Base-by-base conservation (phyloP, 305 asterid species). In the Fraxinus albicans region DNA sequence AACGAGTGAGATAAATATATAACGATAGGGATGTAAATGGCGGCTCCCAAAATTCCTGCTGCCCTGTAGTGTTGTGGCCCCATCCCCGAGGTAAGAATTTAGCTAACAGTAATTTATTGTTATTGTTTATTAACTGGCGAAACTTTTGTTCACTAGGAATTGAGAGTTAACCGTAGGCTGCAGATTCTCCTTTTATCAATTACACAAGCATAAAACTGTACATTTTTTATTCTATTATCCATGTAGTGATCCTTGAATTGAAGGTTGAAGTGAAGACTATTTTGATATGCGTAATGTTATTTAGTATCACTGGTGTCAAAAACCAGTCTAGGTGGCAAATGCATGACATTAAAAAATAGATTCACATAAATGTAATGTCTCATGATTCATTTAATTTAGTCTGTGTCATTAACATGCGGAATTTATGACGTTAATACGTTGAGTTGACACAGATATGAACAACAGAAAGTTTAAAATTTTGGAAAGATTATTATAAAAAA, bases 21-120 rank as follows among this genome's bases (percentile, higher is more conserved):
- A 5, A 35, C 38, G 1, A 35, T 5, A 35, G 5, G 38, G 6
- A 35, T 35, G 6, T 35, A 5, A 35, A 35, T 35, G 6, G 38
- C 38, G 1, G 7, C 8, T 35, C 38, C 38, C 38, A 35, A 5
- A 33, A 25, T 65, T 70, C 74, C 34, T 34, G 65, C 79, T 55
- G 33, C 80, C 63, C 19, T 42, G 77, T 80, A 81, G 80, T 85
- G 70, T 65, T 82, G 63, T 50, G 21, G 76, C 53, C 53, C 44
- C 44, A 79, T 35, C 44, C 76, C 55, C 33, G 67, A 27, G 67
- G 70, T 50, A 76, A 42, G 80, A 55, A 65, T 53, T 84, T 44
- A 83, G 44, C 38, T 77, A 83, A 88, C 70, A 80, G 87, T 87
- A 89, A 83, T 50, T 50, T 50, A 50, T 50, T 5, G 85, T 83